These are phyloP conservation scores for Malus asiatica DNA, from an alignment of 306 rosid species.

Conservation along the genomic window DNA sequence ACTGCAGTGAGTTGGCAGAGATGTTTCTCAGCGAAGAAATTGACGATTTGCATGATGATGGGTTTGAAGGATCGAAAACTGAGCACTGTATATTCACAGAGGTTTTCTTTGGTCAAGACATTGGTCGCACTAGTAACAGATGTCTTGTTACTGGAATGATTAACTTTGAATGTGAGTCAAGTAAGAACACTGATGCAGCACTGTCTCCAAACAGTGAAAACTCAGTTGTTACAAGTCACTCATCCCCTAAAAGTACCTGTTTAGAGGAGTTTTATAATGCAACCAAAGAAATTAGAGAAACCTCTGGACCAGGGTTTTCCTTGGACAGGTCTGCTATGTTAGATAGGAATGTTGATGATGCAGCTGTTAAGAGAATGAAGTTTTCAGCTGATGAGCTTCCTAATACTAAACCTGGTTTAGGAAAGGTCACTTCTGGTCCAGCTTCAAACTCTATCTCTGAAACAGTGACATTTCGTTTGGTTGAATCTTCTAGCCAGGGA, in stretches of 20 bases:
- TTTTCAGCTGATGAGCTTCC: constrained; percentile 46
- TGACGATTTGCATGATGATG: constrained; percentile 62
- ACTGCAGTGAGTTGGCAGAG: constrained; percentile 14
- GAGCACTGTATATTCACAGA: constrained; percentile 69
- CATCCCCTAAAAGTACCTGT: constrained; percentile 37
- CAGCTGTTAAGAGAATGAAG: constrained; percentile 54
- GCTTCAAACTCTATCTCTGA: constrained; percentile 34
- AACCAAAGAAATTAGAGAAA: constrained; percentile 34
- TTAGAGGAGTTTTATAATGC: constrained; percentile 36
- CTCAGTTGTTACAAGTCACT: constrained; percentile 46
- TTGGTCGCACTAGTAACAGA: constrained; percentile 35
- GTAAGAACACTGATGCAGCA: constrained; percentile 51
- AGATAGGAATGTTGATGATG: constrained; percentile 35
- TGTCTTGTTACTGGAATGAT: constrained; percentile 52
- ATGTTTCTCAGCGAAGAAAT: constrained; percentile 39
- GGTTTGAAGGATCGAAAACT: constrained; percentile 68
- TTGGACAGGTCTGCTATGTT: constrained; percentile 30
- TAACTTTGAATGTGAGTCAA: constrained; percentile 54
- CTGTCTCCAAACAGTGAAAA: constrained; percentile 68
- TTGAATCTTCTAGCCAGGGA: constrained; percentile 75
- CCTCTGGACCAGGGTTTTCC: constrained; percentile 29
- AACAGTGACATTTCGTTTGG: constrained; percentile 50
- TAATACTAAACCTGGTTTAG: constrained; percentile 34
- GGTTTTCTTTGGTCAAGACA: constrained; percentile 48
- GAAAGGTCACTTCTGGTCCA: constrained; percentile 22